Evolutionary conservation across 441 rosid genomes (phyloP).

Genomic region (Eruca vesicaria): DNA sequence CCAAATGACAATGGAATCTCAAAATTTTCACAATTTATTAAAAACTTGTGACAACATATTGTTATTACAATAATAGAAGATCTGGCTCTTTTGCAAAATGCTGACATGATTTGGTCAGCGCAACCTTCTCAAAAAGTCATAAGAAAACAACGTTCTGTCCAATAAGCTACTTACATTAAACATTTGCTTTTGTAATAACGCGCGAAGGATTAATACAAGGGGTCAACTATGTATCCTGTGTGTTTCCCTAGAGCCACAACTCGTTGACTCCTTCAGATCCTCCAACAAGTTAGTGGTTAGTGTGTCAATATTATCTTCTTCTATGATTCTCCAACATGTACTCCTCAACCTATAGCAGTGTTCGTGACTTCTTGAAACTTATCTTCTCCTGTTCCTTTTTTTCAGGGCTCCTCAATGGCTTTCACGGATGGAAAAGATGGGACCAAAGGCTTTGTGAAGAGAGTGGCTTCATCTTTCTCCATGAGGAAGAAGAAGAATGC

Average conservation of each 20-base stretch:
- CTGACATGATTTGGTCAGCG: too few relatives aligned
- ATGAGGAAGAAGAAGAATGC: constrained; percentile 33
- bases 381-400: constrained; percentile 1
- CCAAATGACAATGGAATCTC: too few relatives aligned
- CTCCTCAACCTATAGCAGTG: constrained; percentile 27
- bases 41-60: too few relatives aligned
- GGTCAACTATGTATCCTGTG: too few relatives aligned
- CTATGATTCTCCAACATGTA: constrained; percentile 3
- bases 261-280: constrained; percentile 18
- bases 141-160: constrained; percentile 13
- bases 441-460: constrained; percentile 35
- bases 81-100: too few relatives aligned
- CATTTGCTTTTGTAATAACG: too few relatives aligned
- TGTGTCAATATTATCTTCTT: constrained; percentile 20
- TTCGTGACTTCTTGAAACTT: background rate
- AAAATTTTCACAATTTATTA: too few relatives aligned
- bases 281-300: constrained; percentile 27
- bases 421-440: constrained; percentile 24
- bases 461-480: constrained; percentile 35
- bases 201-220: too few relatives aligned
- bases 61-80: too few relatives aligned
- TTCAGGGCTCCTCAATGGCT: constrained; percentile 24
- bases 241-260: background rate
- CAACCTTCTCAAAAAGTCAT: background rate
- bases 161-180: too few relatives aligned